These are phyloP conservation scores for Magnusiomyces tetraspermus DNA, from an alignment of 1,139 yeast species.

Conservation along the genomic window DNA sequence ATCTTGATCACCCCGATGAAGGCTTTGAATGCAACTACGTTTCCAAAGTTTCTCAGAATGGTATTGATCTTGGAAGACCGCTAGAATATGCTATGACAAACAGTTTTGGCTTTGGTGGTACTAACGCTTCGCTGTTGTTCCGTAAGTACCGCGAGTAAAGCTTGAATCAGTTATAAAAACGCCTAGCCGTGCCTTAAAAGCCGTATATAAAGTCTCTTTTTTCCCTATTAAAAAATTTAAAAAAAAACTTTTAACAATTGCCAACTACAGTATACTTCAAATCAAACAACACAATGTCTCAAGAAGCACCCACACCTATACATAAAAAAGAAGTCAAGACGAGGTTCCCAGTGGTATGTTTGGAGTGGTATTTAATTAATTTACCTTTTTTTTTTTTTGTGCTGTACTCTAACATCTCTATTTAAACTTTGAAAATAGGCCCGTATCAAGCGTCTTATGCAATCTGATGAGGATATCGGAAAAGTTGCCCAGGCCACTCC, in stretches of 20 bases:
- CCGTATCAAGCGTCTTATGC: conserved; percentile 91
- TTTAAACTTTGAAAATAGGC: conserved; percentile 36
- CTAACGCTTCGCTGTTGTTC: conserved; percentile 63
- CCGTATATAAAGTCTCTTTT: no score
- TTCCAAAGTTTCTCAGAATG: conserved; percentile 37
- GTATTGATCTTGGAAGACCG: conserved; percentile 18
- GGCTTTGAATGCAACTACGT: conserved; percentile 56
- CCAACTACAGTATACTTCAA: not conserved
- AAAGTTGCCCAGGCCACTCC: conserved; percentile 99
- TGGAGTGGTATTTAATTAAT: not conserved
- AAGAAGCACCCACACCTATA: not conserved
- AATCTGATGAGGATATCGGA: conserved; percentile 95
- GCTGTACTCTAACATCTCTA: not conserved
- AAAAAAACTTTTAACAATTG: no score
- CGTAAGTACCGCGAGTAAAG: conserved; percentile 27
- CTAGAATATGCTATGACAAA: conserved; percentile 64
- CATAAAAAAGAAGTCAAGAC: conserved; percentile 52
- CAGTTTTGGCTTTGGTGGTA: conserved; percentile 97
- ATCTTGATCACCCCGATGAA: conserved; percentile 43
- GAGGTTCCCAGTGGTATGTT: conserved; percentile 70
- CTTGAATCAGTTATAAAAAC: no score
- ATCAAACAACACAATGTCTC: not conserved
- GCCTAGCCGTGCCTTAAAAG: no score
- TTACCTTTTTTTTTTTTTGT: not conserved
- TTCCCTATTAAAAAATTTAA: no score